Conservation (phyloP, 2,329 filamentous ascomycete genomes). For the Arthroderma sp. region DNA sequence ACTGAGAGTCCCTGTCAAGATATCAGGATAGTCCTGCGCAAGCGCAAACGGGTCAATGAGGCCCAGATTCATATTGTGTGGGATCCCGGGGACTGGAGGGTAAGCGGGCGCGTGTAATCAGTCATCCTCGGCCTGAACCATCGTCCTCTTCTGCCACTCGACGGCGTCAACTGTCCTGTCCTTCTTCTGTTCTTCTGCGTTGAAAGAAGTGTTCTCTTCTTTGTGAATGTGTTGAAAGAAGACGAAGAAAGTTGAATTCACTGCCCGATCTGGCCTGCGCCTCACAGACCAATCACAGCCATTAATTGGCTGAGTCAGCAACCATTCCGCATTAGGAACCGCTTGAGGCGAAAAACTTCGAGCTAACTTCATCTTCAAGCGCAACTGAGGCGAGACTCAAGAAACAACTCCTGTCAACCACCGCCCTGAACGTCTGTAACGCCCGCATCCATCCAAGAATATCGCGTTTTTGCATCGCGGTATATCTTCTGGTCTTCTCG, state of each 20-base stretch:
- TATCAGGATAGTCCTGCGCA: conserved; percentile 76
- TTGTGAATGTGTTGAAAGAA: no score
- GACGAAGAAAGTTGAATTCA: not conserved
- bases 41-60: conserved; percentile 60
- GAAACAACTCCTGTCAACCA: conserved; percentile 33
- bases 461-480: conserved; percentile 34
- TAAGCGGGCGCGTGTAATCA: not conserved
- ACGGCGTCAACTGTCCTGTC: not conserved
- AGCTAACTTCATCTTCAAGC: conserved; percentile 32
- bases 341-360: conserved; percentile 19
- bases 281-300: not conserved
- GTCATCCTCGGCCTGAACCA: not conserved
- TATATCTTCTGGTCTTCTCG: conserved; percentile 23
- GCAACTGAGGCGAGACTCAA: conserved; percentile 30
- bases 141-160: not conserved
- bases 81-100: not conserved
- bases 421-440: conserved; percentile 23
- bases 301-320: not conserved
- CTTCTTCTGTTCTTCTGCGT: not conserved
- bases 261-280: not conserved
- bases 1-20: conserved; percentile 77
- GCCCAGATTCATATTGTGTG: conserved; percentile 52
- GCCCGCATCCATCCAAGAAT: conserved; percentile 19
- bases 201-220: not conserved
- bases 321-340: not conserved